phyloP scores from a whole-genome alignment of 495 filamentous ascomycete genomes.

The Rostrohypoxylon terebratum region DNA sequence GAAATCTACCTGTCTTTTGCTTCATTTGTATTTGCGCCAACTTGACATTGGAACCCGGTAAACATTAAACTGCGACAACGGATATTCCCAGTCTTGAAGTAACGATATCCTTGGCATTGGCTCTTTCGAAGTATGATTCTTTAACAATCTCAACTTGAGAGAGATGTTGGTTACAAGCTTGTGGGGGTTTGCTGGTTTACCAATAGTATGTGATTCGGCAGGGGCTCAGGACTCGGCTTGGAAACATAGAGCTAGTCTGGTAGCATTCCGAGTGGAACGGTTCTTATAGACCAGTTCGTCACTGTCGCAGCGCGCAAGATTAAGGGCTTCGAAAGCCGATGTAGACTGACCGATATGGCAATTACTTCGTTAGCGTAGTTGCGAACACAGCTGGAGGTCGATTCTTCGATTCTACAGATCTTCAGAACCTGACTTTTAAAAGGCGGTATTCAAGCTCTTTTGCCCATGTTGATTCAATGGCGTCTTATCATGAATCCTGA shows the following conservation, averaged over 20 bases:
- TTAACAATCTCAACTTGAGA: constrained; percentile 4
- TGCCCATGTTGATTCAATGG: constrained; percentile 7
- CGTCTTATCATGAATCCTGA: constrained; percentile 14
- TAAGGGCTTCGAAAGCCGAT: constrained; percentile 38
- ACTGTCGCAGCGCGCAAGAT: constrained; percentile 42
- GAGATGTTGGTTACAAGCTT: constrained; percentile 14
- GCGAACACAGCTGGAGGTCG: background rate
- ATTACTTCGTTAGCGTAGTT: constrained; percentile 30
- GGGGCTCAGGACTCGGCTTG: constrained; percentile 27
- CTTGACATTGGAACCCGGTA: background rate
- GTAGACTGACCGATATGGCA: constrained; percentile 34
- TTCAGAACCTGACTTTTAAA: constrained; percentile 4
- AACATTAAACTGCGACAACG: constrained; percentile 16
- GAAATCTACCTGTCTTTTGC: constrained; percentile 12
- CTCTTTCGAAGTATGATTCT: constrained; percentile 8
- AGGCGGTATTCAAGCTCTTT: background rate
- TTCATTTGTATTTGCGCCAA: background rate
- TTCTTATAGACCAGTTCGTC: constrained; percentile 30
- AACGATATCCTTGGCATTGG: background rate
- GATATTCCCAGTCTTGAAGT: constrained; percentile 8
- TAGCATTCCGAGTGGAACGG: constrained; percentile 40
- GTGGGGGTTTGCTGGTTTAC: constrained; percentile 2
- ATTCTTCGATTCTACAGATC: constrained; percentile 17
- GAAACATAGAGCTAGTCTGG: constrained; percentile 17
- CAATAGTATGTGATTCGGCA: constrained; percentile 21